Evolutionary conservation across 2,329 filamentous ascomycete genomes (phyloP), one percentile per base, ranked within the genome.

Genomic region (Diaporthe batatas): DNA sequence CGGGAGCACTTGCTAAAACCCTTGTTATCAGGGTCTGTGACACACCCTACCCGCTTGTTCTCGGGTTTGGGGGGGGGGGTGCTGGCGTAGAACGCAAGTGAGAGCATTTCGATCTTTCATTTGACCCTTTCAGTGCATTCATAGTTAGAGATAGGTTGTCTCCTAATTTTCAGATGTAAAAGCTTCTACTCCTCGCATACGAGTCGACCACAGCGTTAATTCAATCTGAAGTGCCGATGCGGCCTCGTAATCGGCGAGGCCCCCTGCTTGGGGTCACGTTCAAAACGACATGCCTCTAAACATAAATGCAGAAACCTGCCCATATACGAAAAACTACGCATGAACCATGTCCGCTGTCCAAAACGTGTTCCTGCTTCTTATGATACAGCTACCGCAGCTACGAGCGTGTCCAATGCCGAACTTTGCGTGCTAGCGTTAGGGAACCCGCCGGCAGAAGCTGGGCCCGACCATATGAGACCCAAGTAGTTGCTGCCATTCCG

Each of bases 391-490:
- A 87, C 79, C 8, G 91, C 91, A 36, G 90, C 92, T 73, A 94
- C 89, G 39, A 94, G 82, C 47, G 86, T 88, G 81, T 94, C 92
- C 80, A 94, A 81, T 0, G 90, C 92, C 23, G 89, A 90, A 77
- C 88, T 89, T 58, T 94, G 92, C 29, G 90, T 89, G 62, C 87
- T 85, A 1, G 91, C 89, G 1, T 85, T 87, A 51, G 86, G 84
- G 0, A 79, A 79, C 3, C 81, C 77, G 51, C 88, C 88, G 4
- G 76, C 75, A 7, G 75, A 72, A 6, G 77, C 73, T 0, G 91
- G 91, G 0, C 91, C 92, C 0, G 86, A 84, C 92, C 92, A 94
- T n/a, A 88, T 83, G 2, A 91, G 82, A 25, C 92, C 90, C 18
- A 94, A 80, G 78, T 85, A 82, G 76, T 87, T 85, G 1, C 81